Conservation (phyloP, 257 asterid species). For the Plantago elongata region DNA sequence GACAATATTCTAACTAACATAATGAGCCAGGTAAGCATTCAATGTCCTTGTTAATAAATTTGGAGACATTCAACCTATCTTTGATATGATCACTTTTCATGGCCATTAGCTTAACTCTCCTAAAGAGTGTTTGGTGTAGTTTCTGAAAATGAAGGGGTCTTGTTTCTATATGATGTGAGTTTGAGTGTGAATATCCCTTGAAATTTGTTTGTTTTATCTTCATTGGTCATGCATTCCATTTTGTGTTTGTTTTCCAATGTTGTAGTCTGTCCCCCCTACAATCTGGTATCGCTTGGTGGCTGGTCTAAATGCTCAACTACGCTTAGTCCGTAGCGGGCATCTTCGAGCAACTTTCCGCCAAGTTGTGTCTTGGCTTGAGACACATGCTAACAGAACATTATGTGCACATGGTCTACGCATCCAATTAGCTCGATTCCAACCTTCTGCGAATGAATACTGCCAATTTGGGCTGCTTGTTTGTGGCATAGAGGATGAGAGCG, state of each 20-base stretch:
- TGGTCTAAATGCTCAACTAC: slow-evolving; percentile 89
- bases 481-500: slow-evolving; percentile 49
- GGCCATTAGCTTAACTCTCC: neutral
- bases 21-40: slow-evolving; percentile 70
- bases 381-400: slow-evolving; percentile 67
- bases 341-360: slow-evolving; percentile 59
- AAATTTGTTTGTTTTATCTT: slow-evolving; percentile 9
- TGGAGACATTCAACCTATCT: neutral
- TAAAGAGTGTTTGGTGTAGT: no score
- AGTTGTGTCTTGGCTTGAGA: slow-evolving; percentile 72
- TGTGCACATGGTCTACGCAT: slow-evolving; percentile 50
- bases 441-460: slow-evolving; percentile 65
- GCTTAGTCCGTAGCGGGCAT: slow-evolving; percentile 74
- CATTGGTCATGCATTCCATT: slow-evolving; percentile 19
- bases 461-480: slow-evolving; percentile 71
- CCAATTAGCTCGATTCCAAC: slow-evolving; percentile 60
- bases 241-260: slow-evolving; percentile 19
- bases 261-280: slow-evolving; percentile 87
- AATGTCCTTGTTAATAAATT: neutral
- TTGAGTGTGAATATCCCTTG: neutral
- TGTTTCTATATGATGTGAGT: neutral
- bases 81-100: neutral
- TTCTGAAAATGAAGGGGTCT: neutral
- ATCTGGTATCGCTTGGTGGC: slow-evolving; percentile 83
- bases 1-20: slow-evolving; percentile 71